Evolutionary conservation across 2,329 filamentous ascomycete genomes (phyloP).

Genomic region (Penicillium digitatum): DNA sequence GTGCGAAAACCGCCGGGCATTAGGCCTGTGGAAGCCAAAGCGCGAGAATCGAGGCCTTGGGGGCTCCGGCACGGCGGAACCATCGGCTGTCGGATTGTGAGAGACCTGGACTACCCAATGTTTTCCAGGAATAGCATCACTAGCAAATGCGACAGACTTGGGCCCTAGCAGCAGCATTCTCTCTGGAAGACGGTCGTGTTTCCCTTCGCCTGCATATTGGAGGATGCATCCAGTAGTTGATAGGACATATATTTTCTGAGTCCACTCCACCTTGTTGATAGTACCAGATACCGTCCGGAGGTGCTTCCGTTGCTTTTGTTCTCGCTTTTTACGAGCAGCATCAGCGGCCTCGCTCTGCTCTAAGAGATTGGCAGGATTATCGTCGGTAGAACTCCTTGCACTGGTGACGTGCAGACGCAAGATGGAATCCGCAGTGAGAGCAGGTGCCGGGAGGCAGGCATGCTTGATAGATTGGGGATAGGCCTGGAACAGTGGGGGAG

Average conservation of each 20-base stretch:
- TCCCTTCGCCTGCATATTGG: conserved; percentile 45
- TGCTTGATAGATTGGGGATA: conserved; percentile 80
- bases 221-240: conserved; percentile 45
- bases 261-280: conserved; percentile 41
- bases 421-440: conserved; percentile 65
- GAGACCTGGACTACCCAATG: conserved; percentile 49
- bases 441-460: conserved; percentile 64
- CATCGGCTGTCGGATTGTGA: conserved; percentile 33
- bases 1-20: conserved; percentile 34
- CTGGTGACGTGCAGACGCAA: conserved; percentile 51
- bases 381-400: conserved; percentile 19
- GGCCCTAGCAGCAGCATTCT: conserved; percentile 46
- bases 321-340: conserved; percentile 31
- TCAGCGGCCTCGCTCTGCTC: conserved; percentile 19
- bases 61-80: conserved; percentile 23
- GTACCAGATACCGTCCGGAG: conserved; percentile 36
- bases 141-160: conserved; percentile 48
- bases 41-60: conserved; percentile 39
- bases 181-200: conserved; percentile 46
- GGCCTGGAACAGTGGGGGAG: conserved; percentile 78
- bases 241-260: conserved; percentile 46
- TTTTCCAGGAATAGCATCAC: conserved; percentile 48
- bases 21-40: conserved; percentile 37
- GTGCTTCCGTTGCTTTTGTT: conserved; percentile 36
- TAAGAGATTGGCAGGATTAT: conserved; percentile 11